Percentiles rank a stretch among this genome's conserved stretches.
Evolutionary conservation across 352 stramenopile genomes (phyloP).

Genomic region (Pythium graminicola): DNA sequence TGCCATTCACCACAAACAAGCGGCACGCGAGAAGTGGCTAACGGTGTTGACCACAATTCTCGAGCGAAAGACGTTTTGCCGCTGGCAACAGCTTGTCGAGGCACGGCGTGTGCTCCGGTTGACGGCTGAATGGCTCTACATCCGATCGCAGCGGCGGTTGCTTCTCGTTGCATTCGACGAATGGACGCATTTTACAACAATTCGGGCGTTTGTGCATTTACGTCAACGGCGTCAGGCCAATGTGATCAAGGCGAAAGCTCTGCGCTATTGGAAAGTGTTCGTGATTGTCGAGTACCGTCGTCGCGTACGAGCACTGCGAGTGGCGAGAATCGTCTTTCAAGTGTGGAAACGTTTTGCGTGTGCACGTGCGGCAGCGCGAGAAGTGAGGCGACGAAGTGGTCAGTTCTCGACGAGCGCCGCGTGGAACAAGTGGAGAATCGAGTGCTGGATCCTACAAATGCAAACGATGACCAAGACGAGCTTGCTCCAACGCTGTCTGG

Average conservation of each 20-base stretch:
- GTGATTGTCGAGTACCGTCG: not conserved
- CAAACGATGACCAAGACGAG: not conserved
- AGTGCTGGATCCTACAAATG: slow-evolving; percentile 16
- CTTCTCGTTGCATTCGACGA: not conserved
- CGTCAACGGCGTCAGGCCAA: not conserved
- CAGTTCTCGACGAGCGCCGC: not conserved
- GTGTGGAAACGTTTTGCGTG: slow-evolving; percentile 2
- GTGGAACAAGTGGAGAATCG: slow-evolving; percentile 16
- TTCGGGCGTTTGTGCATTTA: slow-evolving; percentile 8
- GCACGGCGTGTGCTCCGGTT: not conserved
- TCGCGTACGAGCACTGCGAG: not conserved
- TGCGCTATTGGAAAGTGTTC: slow-evolving; percentile 9
- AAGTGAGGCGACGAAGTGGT: not conserved
- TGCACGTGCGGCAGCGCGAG: not conserved
- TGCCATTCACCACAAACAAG: not conserved
- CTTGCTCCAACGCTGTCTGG: slow-evolving; percentile 3
- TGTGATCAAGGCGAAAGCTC: not conserved
- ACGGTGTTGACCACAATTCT: not conserved
- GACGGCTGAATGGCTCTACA: not conserved
- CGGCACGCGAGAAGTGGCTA: not conserved
- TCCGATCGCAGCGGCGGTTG: not conserved
- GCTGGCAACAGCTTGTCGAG: slow-evolving; percentile 4
- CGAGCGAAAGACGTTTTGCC: not conserved
- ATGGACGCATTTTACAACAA: slow-evolving; percentile 11
- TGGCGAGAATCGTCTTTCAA: not conserved